Evolutionary conservation across 345 rosid genomes (phyloP).

Genomic region (Leavenworthia alabamica): DNA sequence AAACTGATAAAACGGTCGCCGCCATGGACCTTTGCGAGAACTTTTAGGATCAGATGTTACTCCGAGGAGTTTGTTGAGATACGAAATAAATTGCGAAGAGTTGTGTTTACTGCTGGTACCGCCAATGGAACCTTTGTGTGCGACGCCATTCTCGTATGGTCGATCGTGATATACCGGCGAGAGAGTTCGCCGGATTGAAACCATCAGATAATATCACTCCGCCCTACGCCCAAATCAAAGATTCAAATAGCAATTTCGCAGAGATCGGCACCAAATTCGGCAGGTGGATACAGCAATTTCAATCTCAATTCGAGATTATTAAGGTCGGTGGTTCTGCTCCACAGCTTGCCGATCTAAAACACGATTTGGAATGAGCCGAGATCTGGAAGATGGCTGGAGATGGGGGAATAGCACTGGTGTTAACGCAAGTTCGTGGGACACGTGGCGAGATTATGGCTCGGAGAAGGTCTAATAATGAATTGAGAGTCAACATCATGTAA

Average conservation of each 20-base stretch:
- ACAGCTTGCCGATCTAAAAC: conserved; percentile 10
- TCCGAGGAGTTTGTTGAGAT: conserved; percentile 17
- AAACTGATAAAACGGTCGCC: conserved; percentile 57
- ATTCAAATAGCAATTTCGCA: not conserved
- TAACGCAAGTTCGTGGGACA: conserved; percentile 27
- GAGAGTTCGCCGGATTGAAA: conserved; percentile 83
- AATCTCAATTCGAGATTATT: not conserved
- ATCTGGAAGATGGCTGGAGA: conserved; percentile 4
- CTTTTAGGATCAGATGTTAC: conserved; percentile 31
- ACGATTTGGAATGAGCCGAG: conserved; percentile 20
- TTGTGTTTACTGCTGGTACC: conserved; percentile 31
- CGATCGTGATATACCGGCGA: conserved; percentile 73
- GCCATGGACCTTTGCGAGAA: conserved; percentile 46
- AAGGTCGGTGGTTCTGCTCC: not conserved
- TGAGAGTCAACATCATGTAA: no score
- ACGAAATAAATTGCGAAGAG: conserved; percentile 32
- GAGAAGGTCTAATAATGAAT: no score
- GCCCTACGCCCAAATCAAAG: conserved; percentile 8
- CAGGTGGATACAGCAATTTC: not conserved
- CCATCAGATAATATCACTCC: conserved; percentile 39
- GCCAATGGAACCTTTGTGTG: conserved; percentile 34
- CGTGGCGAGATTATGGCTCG: conserved; percentile 11
- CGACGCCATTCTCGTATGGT: conserved; percentile 41
- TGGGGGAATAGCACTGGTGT: not conserved
- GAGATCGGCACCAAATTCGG: conserved; percentile 2